Base-by-base conservation (phyloP, 805 yeast species). In the Metschnikowia drakensbergensis region DNA sequence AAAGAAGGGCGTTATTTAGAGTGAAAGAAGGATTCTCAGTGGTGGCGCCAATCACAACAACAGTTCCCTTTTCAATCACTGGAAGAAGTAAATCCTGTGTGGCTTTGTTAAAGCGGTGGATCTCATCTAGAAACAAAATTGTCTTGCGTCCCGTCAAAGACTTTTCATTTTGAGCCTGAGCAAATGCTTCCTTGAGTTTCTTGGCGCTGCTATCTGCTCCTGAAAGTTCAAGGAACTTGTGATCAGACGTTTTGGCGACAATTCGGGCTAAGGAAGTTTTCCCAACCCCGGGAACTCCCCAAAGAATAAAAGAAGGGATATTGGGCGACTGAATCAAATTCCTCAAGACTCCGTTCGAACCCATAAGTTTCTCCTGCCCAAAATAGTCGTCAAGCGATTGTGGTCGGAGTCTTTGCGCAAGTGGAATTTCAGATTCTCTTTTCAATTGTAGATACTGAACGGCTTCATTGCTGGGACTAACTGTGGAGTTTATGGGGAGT, bases 1-100 rank as follows among this genome's bases (percentile, higher is more conserved):
- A 72, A 32, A 72, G 63, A 27, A 72, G 59, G 0, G 77, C 76
- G 52, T 69, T 70, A 49, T 71, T 72, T 29, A 72, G 53, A 1
- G 69, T 67, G 51, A 72, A 72, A 1, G 76, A 71, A 1, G 77
- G 77, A 62, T 94, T 94, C 62, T 94, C 99, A 0, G 77, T 72
- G 28, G 77, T 72, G 6, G 77, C 77, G 0, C 76, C 77, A 22
- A 72, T 63, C 1, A 72, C 68, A 0, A 74, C 71, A 3, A 69
- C 62, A 1, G 57, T 42, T 0, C 77, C 77, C 34, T 65, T 66
- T 47, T 72, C 77, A 5, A 72, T 63, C 10, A 69, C 74, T 0
- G 77, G 77, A 6, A 72, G 58, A 17, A 72, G 60, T 27, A 71
- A 49, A 51, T 72, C 77, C 48, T 72, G 77, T 7, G 67, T 71